Evolutionary conservation across 148 eudicot genomes (phyloP), one percentile per base, ranked within the genome.

Genomic region (Spergularia marina): DNA sequence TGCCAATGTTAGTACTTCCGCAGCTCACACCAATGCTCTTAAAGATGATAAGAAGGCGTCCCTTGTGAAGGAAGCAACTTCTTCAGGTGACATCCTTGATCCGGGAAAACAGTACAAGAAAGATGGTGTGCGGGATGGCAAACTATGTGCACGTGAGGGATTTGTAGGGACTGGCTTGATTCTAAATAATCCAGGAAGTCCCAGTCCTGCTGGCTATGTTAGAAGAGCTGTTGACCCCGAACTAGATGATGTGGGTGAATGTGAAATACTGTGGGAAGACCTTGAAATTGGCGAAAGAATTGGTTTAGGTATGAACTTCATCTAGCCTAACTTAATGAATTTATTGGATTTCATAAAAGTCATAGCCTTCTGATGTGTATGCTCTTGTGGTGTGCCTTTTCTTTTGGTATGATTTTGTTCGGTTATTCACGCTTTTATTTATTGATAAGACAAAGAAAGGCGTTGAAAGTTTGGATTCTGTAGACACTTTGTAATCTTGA

Each of bases 211-310:
- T 51, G 75, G 63, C 77, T 71, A 80, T 54, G 64, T 73, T 70
- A 72, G 86, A 52, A 71, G 68, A 69, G 81, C 79, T 71, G 84
- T 70, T 83, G 92, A 92, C 73, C 89, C 86, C 40, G 82, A 84
- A 56, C 85, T 95, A 75, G 99, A 92, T 84, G 99, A 91, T 85
- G 99, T 95, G 65, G 94, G 92, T 76, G 92, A 90, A 41, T 91
- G 97, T 85, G 99, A 95, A 85, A 92, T 92, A 77, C 85, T 86
- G 39, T 95, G 99, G 99, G 99, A 95, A 78, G 90, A 92, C 81
- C 97, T 95, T 82, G 90, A 85, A 60, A 77, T 95, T 77, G 98
- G 94, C 65, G 99, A 95, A 86, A 87, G 99, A 76, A 95, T 95
- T 79, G 99, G 98, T 79, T 85, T 95, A 86, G 99, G 99, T 95